phyloP scores from a whole-genome alignment of 305 asterid species.

The Fraxinus nigra region DNA sequence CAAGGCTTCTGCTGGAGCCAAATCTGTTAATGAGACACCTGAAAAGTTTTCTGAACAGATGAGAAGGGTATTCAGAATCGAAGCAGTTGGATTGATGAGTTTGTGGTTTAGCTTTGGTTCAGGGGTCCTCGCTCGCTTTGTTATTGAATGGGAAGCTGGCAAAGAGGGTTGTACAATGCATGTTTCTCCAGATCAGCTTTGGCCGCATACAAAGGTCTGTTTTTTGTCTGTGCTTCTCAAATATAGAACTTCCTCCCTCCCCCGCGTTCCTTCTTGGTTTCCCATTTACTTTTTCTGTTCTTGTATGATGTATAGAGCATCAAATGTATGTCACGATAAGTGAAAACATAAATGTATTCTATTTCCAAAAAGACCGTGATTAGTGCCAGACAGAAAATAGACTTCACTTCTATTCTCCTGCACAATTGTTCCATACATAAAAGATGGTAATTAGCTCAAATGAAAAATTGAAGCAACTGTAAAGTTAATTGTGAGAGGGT shows the following conservation, averaged over 20 bases:
- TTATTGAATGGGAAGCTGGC: conserved; percentile 97
- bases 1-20: conserved; percentile 57
- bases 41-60: conserved; percentile 81
- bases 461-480: neutral
- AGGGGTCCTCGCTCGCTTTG: conserved; percentile 94
- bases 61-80: conserved; percentile 89
- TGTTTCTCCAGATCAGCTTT: conserved; percentile 97
- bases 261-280: neutral
- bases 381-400: neutral
- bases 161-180: conserved; percentile 99
- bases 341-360: neutral
- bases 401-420: neutral
- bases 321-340: neutral
- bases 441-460: neutral
- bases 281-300: neutral
- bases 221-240: conserved; percentile 11
- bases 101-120: conserved; percentile 98
- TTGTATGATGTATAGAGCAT: neutral
- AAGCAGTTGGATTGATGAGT: conserved; percentile 97
- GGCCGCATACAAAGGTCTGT: conserved; percentile 98
- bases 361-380: neutral
- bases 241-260: neutral
- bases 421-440: neutral
- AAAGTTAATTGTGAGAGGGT: neutral
- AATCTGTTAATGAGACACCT: conserved; percentile 46